Evolutionary conservation across 2,329 filamentous ascomycete genomes (phyloP).

Genomic region (Ilyonectria mors-panacis): DNA sequence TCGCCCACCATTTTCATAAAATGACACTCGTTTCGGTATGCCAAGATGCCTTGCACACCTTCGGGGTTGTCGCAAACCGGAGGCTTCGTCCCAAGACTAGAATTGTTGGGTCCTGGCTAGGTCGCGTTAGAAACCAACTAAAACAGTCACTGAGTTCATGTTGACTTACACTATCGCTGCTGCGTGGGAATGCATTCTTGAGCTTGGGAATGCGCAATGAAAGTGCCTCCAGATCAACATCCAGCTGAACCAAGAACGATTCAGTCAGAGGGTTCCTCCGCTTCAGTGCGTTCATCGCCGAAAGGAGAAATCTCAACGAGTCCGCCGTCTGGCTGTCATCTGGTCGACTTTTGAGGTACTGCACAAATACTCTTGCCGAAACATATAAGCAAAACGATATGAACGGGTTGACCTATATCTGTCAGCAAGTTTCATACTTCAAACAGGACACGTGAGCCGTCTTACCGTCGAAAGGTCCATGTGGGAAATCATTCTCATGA

Average conservation of each 20-base stretch:
- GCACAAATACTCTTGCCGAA: conserved; percentile 94
- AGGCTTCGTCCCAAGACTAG: conserved; percentile 32
- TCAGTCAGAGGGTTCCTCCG: conserved; percentile 91
- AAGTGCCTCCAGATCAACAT: conserved; percentile 88
- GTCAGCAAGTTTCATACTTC: conserved; percentile 39
- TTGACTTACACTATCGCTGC: conserved; percentile 64
- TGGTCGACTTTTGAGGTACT: conserved; percentile 95
- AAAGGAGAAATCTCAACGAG: conserved; percentile 90
- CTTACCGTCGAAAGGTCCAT: conserved; percentile 86
- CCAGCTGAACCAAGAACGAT: conserved; percentile 93
- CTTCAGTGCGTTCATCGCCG: conserved; percentile 92
- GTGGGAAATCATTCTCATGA: conserved; percentile 96
- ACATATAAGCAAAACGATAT: conserved; percentile 97
- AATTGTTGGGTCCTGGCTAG: conserved; percentile 49
- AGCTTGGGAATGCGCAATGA: conserved; percentile 73
- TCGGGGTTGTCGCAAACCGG: conserved; percentile 55
- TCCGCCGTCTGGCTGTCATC: conserved; percentile 84
- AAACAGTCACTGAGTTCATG: background rate
- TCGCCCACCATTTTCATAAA: conserved; percentile 59
- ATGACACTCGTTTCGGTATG: conserved; percentile 61
- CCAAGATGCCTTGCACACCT: conserved; percentile 58
- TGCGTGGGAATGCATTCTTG: conserved; percentile 68
- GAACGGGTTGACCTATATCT: conserved; percentile 88
- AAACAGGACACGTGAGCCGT: conserved; percentile 3
- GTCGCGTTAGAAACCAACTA: conserved; percentile 38